Evolutionary conservation across 345 rosid genomes (phyloP), one percentile per base, ranked within the genome.

Genomic region (Hirschfeldia incana): DNA sequence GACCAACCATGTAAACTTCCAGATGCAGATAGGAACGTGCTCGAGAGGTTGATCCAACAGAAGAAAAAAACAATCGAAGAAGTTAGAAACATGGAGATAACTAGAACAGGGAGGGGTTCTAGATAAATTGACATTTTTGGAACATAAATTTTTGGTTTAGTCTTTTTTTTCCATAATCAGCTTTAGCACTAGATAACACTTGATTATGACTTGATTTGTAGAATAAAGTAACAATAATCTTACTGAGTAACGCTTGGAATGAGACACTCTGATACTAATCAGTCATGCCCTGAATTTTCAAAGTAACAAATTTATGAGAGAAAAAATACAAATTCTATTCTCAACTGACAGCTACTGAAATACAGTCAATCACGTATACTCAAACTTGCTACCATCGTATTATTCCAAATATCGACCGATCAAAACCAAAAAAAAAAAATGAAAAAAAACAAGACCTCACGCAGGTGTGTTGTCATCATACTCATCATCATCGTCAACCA

Each of bases 1-100:
- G 85, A 88, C 3, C 96, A 86, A 4, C 97, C 98, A 3, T 94
- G 98, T 84, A 79, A 55, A 44, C 88, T 89, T 61, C 83, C 80
- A 72, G 79, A 74, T 27, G 80, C 75, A 17, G 83, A 79, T 33
- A 39, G 58, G 9, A 33, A 79, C 67, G 12, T 78, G 33, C 76
- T 88, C 26, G 66, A 80, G 57, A 79, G 68, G 39, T 87, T 88
- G 84, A 72, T 75, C n/a, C 82, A 81, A 37, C 72, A 73, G 76
- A 94, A 86, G 66, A 78, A 83, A 80, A 83, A 76, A 80, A 66
- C 77, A 69, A 84, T 87, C 2, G 82, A 84, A 68, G 84, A 81
- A 42, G 84, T 89, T 42, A 85, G 84, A 62, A n/a, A 76, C 62
- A 84, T 83, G 89, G 86, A 80, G 85, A 75, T 42, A 67, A 55